Base-by-base conservation (phyloP, 2,329 filamentous ascomycete genomes). In the Exophiala lecanii-corni region DNA sequence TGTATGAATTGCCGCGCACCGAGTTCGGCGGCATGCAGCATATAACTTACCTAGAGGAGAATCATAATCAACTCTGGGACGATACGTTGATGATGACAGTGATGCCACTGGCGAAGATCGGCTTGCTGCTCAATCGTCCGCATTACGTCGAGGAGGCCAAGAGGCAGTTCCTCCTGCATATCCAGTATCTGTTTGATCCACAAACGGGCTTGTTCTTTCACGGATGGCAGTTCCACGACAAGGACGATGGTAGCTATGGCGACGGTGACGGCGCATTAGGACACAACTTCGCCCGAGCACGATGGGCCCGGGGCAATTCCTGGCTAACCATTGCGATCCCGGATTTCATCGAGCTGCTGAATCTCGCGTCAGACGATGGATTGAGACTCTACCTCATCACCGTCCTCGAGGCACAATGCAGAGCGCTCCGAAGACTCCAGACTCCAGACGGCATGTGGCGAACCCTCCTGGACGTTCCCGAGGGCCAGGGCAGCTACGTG, bases 61-160 rank as follows among this genome's bases (percentile, higher is more conserved):
- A 91, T 62, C 72, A 80, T 49, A 75, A 86, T 60, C 82, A 89
- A 67, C 71, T 89, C 16, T 91, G 86, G 86, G 86, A 89, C 54
- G 86, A 91, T 60, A 91, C 86, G 4, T 71, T 91, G 33, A 89
- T 91, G 85, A 91, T 91, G 86, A 89, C 84, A 1, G 85, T 88
- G 4, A 68, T 89, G 64, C 86, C 86, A 1, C 71, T 89, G 13
- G 84, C 84, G 13, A 89, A 89, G 68, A 89, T 89, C 48, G 86
- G 86, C 1, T 73, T 81, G 43, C 69, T 88, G 3, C 73, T 91
- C 2, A 71, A 76, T 48, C 70, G 84, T 1, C 82, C 82, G 0
- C 75, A 84, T 53, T 91, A 91, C 59, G 70, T 89, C 18, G 82
- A 79, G 31, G 86, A 91, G 64, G 85, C 84, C 9, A 87, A 87